A percentile compares a stretch with the other conserved stretches of the same genome.
Conservation (phyloP, 208 protist species). For the Zelonia costaricensis region DNA sequence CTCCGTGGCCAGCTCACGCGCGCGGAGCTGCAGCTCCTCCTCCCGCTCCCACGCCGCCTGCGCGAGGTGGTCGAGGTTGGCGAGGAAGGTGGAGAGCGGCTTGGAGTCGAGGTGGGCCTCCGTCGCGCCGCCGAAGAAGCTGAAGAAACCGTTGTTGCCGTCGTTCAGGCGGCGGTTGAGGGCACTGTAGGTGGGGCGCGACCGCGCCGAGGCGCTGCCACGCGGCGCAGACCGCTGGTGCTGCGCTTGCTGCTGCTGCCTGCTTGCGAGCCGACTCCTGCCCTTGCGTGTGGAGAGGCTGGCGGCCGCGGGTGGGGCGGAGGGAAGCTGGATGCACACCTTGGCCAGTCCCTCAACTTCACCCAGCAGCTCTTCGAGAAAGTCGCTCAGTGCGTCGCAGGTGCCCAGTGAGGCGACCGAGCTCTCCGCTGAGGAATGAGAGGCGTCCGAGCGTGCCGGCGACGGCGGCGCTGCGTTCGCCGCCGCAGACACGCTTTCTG, state of each 20-base stretch:
- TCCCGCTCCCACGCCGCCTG: slow-evolving; percentile 38
- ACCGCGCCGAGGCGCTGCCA: neutral
- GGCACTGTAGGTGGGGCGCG: slow-evolving; percentile 16
- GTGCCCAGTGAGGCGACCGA: slow-evolving; percentile 33
- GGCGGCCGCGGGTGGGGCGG: slow-evolving; percentile 15
- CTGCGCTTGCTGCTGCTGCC: neutral
- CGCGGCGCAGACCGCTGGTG: neutral
- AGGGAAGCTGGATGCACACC: slow-evolving; percentile 55
- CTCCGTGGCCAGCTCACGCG: slow-evolving; percentile 45
- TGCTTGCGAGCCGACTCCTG: neutral
- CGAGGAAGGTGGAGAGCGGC: slow-evolving; percentile 58
- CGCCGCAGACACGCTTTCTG: neutral
- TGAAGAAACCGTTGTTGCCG: slow-evolving; percentile 57
- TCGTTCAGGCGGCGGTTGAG: slow-evolving; percentile 28
- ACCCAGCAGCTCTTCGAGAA: slow-evolving; percentile 35
- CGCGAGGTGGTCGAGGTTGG: slow-evolving; percentile 32
- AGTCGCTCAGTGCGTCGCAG: slow-evolving; percentile 28
- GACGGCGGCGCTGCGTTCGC: neutral
- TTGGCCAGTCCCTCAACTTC: slow-evolving; percentile 47
- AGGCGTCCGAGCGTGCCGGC: neutral
- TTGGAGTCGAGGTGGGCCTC: slow-evolving; percentile 61
- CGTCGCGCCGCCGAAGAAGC: slow-evolving; percentile 68
- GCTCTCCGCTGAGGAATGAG: slow-evolving; percentile 13
- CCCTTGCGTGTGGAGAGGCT: slow-evolving; percentile 12
- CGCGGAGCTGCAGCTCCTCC: slow-evolving; percentile 48